Percentiles rank a stretch among this genome's conserved stretches.
These are phyloP conservation scores for Grosmannia serpens DNA, from an alignment of 2,329 filamentous ascomycete species.

Conservation along the genomic window DNA sequence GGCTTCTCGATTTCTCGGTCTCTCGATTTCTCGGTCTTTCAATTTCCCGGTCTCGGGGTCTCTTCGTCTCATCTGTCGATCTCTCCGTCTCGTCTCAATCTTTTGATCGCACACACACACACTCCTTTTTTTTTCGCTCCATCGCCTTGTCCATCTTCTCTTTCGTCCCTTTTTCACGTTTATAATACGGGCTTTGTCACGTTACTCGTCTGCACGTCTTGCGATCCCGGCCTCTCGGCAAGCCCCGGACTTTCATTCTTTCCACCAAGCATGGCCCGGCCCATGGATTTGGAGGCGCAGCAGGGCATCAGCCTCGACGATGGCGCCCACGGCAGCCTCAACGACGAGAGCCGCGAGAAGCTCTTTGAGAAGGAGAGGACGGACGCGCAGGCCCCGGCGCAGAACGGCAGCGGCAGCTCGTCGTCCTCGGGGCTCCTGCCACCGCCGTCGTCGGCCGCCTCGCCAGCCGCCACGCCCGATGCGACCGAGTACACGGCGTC, in stretches of 20 bases:
- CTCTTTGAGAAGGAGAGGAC: neutral
- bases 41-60: neutral
- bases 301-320: neutral
- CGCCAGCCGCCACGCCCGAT: neutral
- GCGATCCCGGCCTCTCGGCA: too few relatives aligned
- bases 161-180: too few relatives aligned
- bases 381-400: neutral
- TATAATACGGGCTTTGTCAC: too few relatives aligned
- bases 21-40: neutral
- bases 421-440: neutral
- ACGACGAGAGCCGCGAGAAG: conserved; percentile 5
- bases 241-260: neutral
- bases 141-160: neutral
- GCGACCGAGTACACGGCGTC: conserved; percentile 20
- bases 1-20: neutral
- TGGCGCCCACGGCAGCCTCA: conserved; percentile 3
- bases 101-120: too few relatives aligned
- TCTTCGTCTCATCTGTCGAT: neutral
- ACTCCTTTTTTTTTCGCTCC: neutral
- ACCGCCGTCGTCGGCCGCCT: neutral
- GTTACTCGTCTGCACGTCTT: neutral
- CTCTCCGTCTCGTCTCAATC: neutral
- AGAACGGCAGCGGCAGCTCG: neutral
- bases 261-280: neutral
- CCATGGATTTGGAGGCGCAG: conserved; percentile 14